These are phyloP conservation scores for Trebouxia sp. DNA, from an alignment of 139 green algal genomes.

Conservation along the genomic window DNA sequence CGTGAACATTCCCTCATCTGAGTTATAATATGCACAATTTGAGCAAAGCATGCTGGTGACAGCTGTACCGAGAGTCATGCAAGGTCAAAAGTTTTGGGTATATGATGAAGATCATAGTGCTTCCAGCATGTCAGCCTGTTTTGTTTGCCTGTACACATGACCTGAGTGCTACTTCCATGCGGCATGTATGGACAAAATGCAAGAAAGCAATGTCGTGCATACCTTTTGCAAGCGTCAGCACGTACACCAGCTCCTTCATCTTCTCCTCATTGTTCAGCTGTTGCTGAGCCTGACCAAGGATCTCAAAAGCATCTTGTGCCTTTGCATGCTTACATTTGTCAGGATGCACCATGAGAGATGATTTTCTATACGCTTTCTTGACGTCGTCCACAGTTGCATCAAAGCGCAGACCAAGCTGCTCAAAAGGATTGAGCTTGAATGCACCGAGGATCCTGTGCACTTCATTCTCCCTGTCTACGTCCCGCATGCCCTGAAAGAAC, in stretches of 20 bases:
- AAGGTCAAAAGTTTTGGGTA: too few relatives aligned
- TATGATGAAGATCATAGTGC: too few relatives aligned
- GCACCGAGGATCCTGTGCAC: conserved; percentile 88
- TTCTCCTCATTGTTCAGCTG: conserved; percentile 75
- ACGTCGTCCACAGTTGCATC: conserved; percentile 82
- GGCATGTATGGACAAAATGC: neutral
- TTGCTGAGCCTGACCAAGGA: conserved; percentile 78
- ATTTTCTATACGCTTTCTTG: conserved; percentile 84
- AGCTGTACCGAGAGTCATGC: too few relatives aligned
- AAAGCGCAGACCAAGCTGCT: conserved; percentile 88
- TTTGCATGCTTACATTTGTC: conserved; percentile 76
- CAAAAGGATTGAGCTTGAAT: conserved; percentile 98
- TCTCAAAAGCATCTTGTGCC: conserved; percentile 83
- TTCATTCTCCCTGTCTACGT: conserved; percentile 91
- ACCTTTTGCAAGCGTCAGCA: conserved; percentile 72
- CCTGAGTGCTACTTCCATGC: too few relatives aligned
- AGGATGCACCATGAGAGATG: conserved; percentile 77
- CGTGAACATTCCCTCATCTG: too few relatives aligned
- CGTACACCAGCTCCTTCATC: conserved; percentile 54
- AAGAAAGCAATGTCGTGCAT: neutral
- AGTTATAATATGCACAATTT: too few relatives aligned
- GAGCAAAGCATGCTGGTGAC: too few relatives aligned
- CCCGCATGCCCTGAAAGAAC: conserved; percentile 89
- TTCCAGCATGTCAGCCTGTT: too few relatives aligned
- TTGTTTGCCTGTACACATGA: too few relatives aligned